Evolutionary conservation across 306 rosid genomes (phyloP).

Genomic region (Castanopsis chinensis): DNA sequence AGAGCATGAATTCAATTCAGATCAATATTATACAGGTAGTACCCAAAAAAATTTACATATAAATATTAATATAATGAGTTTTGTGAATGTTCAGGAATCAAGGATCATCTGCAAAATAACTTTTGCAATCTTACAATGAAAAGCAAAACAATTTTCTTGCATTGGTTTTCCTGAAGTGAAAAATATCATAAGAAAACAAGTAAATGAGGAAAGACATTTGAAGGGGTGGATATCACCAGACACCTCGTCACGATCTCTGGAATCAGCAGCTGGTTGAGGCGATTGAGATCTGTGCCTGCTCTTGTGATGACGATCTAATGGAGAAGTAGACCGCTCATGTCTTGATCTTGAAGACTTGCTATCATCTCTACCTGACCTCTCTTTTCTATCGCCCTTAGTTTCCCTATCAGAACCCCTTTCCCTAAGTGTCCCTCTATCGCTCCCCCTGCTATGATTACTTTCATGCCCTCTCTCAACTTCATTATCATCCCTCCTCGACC

Average conservation of each 20-base stretch:
- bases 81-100: too few relatives aligned
- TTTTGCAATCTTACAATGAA: background rate
- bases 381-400: slow-evolving; percentile 44
- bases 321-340: slow-evolving; percentile 44
- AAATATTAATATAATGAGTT: too few relatives aligned
- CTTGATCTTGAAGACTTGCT: slow-evolving; percentile 58
- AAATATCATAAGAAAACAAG: background rate
- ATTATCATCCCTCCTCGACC: slow-evolving; percentile 19
- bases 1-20: too few relatives aligned
- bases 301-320: slow-evolving; percentile 43
- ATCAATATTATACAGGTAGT: too few relatives aligned
- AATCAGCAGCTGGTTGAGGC: slow-evolving; percentile 31
- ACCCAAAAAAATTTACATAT: too few relatives aligned
- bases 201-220: slow-evolving; percentile 12
- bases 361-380: slow-evolving; percentile 37
- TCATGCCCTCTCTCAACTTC: slow-evolving; percentile 27
- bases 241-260: slow-evolving; percentile 82
- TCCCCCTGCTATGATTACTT: slow-evolving; percentile 19
- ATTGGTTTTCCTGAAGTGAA: background rate
- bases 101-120: background rate
- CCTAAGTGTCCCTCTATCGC: slow-evolving; percentile 23
- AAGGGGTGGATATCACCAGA: slow-evolving; percentile 86
- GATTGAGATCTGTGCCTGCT: slow-evolving; percentile 54
- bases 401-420: slow-evolving; percentile 57
- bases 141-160: background rate